Conservation (phyloP, 202 grass and related monocot genomes). For the Zoysia matrella region DNA sequence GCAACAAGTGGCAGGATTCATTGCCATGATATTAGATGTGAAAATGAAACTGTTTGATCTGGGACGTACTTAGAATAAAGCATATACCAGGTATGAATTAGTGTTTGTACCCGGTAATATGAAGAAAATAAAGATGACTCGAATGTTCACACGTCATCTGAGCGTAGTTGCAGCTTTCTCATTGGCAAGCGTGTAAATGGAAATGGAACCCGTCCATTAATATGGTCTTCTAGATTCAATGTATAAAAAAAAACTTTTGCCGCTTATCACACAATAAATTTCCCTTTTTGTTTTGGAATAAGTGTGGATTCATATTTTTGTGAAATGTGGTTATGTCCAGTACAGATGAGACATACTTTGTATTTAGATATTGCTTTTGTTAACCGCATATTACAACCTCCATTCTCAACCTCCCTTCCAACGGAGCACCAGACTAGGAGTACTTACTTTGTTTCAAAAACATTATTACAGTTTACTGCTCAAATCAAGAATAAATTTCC, state of each 20-base stretch:
- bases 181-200: background rate
- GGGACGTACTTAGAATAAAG: constrained; percentile 19
- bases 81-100: background rate
- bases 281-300: background rate
- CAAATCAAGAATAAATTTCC: background rate
- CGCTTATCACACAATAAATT: background rate
- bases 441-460: no score
- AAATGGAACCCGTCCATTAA: background rate
- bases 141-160: background rate
- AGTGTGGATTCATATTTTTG: background rate
- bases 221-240: background rate
- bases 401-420: no score
- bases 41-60: background rate
- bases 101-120: constrained; percentile 10
- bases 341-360: background rate
- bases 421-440: no score
- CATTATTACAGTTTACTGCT: background rate
- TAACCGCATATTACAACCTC: no score
- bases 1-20: background rate
- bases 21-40: constrained; percentile 8
- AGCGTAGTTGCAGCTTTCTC: constrained; percentile 29
- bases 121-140: constrained; percentile 15
- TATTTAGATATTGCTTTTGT: background rate
- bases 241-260: background rate
- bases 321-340: background rate